Percentiles rank a stretch among this genome's conserved stretches.
Conservation (phyloP, 164 flowering plant genomes). For the Santalum album region DNA sequence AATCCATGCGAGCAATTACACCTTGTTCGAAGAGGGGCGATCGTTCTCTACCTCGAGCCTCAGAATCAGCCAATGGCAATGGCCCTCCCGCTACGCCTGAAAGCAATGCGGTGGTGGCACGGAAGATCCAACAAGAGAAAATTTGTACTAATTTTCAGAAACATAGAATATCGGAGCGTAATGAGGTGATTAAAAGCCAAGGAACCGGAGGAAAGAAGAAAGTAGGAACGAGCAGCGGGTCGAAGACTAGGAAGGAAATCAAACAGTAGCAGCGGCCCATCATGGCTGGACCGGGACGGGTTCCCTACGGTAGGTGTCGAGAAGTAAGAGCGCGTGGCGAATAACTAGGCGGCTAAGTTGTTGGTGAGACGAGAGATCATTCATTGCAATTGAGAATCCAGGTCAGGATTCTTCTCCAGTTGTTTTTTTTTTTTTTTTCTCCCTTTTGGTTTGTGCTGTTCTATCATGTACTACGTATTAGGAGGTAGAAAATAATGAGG, state of each 20-base stretch:
- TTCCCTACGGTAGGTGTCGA: too few species aligned
- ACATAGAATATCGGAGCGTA: slow-evolving; percentile 10
- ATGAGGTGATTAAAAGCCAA: slow-evolving; percentile 16
- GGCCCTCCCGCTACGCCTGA: slow-evolving; percentile 2
- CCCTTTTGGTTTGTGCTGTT: too few species aligned
- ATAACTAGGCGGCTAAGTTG: too few species aligned
- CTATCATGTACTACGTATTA: too few species aligned
- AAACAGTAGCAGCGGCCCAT: slow-evolving; percentile 14
- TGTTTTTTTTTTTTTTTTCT: too few species aligned
- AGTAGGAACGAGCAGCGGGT: slow-evolving; percentile 6
- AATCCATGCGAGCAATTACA: too few species aligned
- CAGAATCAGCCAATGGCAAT: slow-evolving; percentile 6
- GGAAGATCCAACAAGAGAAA: slow-evolving; percentile 16
- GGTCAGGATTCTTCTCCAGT: too few species aligned
- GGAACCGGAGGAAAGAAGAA: slow-evolving; percentile 7
- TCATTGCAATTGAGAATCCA: too few species aligned
- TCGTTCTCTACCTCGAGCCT: slow-evolving; percentile 6
- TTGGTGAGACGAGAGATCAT: too few species aligned
- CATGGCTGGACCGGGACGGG: slow-evolving; percentile 13
- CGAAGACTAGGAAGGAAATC: slow-evolving; percentile 17
- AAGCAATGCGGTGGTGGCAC: not conserved
- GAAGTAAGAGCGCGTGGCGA: too few species aligned
- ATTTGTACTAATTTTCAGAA: slow-evolving; percentile 8
- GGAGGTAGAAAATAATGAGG: too few species aligned
- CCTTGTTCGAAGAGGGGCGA: slow-evolving; percentile 1